Percentiles rank a stretch among this genome's conserved stretches.
phyloP scores from a whole-genome alignment of 1,284 basidiomycete species.

The Bjerkandera adusta region DNA sequence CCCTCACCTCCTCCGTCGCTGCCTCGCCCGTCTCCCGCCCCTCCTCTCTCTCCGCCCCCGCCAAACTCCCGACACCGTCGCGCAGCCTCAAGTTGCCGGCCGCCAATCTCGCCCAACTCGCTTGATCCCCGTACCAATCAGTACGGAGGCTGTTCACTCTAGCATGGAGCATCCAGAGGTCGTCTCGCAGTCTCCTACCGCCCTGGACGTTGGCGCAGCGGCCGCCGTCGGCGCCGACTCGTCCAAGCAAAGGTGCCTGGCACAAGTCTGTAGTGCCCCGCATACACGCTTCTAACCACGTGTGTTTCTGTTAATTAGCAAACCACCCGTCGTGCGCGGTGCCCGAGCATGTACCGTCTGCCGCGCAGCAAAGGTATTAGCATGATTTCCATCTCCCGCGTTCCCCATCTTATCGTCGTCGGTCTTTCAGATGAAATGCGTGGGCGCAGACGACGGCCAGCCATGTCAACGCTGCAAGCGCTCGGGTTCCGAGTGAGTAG shows the following conservation, averaged over 20 bases:
- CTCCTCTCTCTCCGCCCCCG: no score
- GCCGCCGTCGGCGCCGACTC: conserved; percentile 4
- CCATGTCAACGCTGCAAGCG: conserved; percentile 79
- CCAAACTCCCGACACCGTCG: no score
- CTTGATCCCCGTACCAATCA: conserved; percentile 17
- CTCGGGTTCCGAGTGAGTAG: conserved; percentile 64
- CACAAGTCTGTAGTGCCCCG: not conserved
- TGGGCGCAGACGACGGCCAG: conserved; percentile 78
- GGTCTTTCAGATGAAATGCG: conserved; percentile 75
- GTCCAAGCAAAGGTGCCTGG: conserved; percentile 6
- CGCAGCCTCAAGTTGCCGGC: no score
- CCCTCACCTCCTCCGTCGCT: no score
- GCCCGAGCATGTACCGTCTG: conserved; percentile 81
- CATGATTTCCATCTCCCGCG: conserved; percentile 17
- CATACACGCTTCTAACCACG: conserved; percentile 6
- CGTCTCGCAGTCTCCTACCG: conserved; percentile 11
- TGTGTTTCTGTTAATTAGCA: conserved; percentile 29
- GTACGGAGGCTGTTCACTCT: no score
- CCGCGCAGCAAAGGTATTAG: conserved; percentile 70
- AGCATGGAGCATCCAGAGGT: conserved; percentile 18
- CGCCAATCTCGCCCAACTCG: no score
- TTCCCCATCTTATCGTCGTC: conserved; percentile 20
- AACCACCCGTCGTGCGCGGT: conserved; percentile 63
- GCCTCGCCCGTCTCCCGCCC: no score
- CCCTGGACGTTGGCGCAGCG: not conserved